phyloP scores from a whole-genome alignment of 768 basidiomycete species.

The Paxillus involutus region DNA sequence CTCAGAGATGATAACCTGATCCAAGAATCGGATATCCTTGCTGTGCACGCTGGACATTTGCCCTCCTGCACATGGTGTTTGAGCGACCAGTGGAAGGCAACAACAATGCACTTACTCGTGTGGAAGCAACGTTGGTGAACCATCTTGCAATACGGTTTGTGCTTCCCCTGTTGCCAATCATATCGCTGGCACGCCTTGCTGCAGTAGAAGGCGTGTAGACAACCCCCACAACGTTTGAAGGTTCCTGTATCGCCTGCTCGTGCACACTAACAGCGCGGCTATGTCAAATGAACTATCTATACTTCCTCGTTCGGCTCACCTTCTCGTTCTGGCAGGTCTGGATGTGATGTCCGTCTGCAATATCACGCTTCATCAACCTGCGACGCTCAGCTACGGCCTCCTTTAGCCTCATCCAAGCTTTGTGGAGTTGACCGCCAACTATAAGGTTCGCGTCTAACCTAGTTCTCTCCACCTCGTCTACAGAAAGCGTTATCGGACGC shows the following conservation, averaged over 20 bases:
- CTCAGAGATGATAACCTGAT: conserved; percentile 25
- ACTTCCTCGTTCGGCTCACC: background rate
- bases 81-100: background rate
- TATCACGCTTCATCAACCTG: conserved; percentile 15
- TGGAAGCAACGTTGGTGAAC: conserved; percentile 19
- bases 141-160: conserved; percentile 25
- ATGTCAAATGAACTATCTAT: background rate
- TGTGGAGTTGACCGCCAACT: conserved; percentile 16
- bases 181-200: conserved; percentile 24
- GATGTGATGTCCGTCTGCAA: conserved; percentile 14
- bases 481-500: conserved; percentile 5
- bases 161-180: conserved; percentile 27
- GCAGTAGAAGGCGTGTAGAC: conserved; percentile 31
- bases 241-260: conserved; percentile 13
- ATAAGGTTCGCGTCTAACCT: conserved; percentile 12
- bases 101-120: conserved; percentile 11
- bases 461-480: conserved; percentile 8
- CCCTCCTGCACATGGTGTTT: conserved; percentile 11
- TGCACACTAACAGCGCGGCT: conserved; percentile 16
- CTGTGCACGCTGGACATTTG: conserved; percentile 22
- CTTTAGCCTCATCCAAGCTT: conserved; percentile 22
- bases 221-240: conserved; percentile 28
- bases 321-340: conserved; percentile 28
- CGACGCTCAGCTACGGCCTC: conserved; percentile 19
- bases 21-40: conserved; percentile 29